Evolutionary conservation across 202 grass and related monocot genomes (phyloP).

Genomic region (Carex arenaria): DNA sequence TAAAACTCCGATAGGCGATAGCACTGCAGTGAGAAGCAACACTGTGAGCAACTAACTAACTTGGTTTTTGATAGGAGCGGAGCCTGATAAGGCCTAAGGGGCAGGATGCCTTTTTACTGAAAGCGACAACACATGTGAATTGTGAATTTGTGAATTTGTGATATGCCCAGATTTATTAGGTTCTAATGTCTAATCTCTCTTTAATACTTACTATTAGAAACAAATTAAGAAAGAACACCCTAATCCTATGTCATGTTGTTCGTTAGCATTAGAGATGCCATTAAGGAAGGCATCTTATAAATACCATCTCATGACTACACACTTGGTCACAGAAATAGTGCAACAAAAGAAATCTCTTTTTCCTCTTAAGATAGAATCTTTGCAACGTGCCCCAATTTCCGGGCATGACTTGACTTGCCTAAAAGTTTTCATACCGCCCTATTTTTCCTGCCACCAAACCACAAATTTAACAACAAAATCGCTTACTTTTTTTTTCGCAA

Average conservation of each 20-base stretch:
- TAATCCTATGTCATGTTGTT: too few relatives aligned
- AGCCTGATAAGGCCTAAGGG: too few relatives aligned
- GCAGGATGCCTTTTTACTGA: not conserved
- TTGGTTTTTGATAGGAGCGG: too few relatives aligned
- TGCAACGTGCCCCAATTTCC: not conserved
- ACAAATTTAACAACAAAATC: not conserved
- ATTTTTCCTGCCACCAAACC: not conserved
- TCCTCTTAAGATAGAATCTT: not conserved
- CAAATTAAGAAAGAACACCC: too few relatives aligned
- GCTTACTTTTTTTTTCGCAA: not conserved
- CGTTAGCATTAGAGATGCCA: not conserved
- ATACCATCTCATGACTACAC: not conserved
- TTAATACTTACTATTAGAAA: not conserved
- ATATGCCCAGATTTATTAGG: not conserved
- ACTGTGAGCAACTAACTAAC: too few relatives aligned
- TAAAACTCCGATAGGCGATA: not conserved
- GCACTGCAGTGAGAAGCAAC: not conserved
- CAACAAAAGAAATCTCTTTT: not conserved
- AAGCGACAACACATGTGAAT: not conserved
- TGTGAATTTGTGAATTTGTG: too few relatives aligned
- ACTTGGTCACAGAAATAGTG: not conserved
- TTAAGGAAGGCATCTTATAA: not conserved
- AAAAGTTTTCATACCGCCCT: not conserved
- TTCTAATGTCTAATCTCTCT: not conserved
- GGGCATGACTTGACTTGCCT: not conserved